Percentiles rank a stretch among this genome's conserved stretches.
phyloP scores from a whole-genome alignment of 2,329 filamentous ascomycete species.

The Neopestalotiopsis sp. region DNA sequence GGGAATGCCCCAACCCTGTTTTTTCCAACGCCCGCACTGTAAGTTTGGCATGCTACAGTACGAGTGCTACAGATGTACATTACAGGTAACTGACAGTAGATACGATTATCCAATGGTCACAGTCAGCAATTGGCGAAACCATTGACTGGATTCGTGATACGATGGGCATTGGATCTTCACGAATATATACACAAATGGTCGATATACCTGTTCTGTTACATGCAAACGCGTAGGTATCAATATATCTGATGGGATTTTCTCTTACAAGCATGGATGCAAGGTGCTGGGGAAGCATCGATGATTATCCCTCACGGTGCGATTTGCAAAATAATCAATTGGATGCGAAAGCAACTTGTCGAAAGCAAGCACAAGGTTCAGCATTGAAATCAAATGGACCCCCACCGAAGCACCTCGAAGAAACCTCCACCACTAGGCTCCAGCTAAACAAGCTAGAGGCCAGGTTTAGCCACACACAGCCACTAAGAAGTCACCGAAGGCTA shows the following conservation, averaged over 20 bases:
- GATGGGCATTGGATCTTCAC: too few species aligned
- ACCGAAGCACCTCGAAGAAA: not conserved
- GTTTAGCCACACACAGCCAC: constrained; percentile 2
- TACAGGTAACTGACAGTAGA: too few species aligned
- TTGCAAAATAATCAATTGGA: not conserved
- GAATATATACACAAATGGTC: too few species aligned
- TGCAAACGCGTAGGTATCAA: not conserved
- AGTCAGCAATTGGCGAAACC: too few species aligned
- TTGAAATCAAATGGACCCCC: not conserved
- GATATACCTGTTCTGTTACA: too few species aligned
- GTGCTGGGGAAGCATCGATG: not conserved
- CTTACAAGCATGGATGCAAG: not conserved
- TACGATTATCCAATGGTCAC: too few species aligned
- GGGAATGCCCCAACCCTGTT: not conserved
- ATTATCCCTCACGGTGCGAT: constrained; percentile 1
- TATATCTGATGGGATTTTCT: not conserved
- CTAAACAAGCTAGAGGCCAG: not conserved
- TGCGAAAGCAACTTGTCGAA: constrained; percentile 2
- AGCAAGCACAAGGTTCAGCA: not conserved
- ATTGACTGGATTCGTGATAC: too few species aligned
- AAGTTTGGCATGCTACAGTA: too few species aligned
- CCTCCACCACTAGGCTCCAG: not conserved
- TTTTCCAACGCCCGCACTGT: not conserved
- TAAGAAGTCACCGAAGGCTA: not conserved
- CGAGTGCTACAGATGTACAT: too few species aligned